phyloP scores from a whole-genome alignment of 2,329 filamentous ascomycete species.

The Diaporthe longicolla region DNA sequence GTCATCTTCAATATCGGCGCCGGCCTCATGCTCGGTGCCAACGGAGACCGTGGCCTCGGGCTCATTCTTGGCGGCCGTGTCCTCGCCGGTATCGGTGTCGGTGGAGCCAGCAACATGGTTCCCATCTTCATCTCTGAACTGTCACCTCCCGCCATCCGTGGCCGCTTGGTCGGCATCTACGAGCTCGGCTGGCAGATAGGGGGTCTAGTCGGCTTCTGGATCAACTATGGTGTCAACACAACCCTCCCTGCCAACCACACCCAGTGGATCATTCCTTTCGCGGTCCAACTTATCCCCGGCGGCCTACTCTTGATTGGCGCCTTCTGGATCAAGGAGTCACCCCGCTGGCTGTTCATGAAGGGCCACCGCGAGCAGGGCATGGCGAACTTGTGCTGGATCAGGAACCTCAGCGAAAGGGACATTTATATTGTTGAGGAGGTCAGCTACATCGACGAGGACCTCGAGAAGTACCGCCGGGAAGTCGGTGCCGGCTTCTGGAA shows the following conservation, averaged over 20 bases:
- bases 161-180: constrained; percentile 76
- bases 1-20: constrained; percentile 78
- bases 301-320: constrained; percentile 72
- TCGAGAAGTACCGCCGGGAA: constrained; percentile 73
- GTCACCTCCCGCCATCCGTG: constrained; percentile 73
- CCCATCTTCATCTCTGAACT: constrained; percentile 74
- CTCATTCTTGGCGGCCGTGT: constrained; percentile 74
- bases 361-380: constrained; percentile 72
- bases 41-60: constrained; percentile 72
- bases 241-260: constrained; percentile 60
- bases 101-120: constrained; percentile 74
- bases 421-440: constrained; percentile 82
- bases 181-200: constrained; percentile 77
- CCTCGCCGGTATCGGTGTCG: constrained; percentile 74
- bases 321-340: constrained; percentile 75
- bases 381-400: constrained; percentile 74
- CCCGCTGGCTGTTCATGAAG: constrained; percentile 77
- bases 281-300: constrained; percentile 76
- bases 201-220: constrained; percentile 75
- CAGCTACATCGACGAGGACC: constrained; percentile 76
- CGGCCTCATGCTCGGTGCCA: constrained; percentile 79
- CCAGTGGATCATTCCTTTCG: constrained; percentile 77
- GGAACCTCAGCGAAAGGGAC: constrained; percentile 68
- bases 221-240: constrained; percentile 73
- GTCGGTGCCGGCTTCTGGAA: constrained; percentile 83